Conservation (phyloP, 805 yeast genomes). For the Dipodascus albidus region DNA sequence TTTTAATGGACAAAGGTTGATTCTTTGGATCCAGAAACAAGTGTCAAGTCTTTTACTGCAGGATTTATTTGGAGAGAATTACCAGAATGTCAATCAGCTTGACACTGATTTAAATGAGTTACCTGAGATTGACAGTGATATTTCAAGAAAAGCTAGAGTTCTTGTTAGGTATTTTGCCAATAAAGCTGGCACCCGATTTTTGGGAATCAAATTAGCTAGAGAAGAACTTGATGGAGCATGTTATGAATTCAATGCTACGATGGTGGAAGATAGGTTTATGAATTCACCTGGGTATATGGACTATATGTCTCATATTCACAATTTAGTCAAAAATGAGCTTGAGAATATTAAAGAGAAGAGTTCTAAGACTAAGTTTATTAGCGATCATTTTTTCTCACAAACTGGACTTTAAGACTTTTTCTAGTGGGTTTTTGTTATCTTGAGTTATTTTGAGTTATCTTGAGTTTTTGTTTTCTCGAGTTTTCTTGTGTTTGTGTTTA, state of each 20-base stretch:
- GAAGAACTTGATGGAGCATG: conserved; percentile 54
- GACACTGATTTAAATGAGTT: conserved; percentile 43
- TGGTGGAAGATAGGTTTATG: conserved; percentile 63
- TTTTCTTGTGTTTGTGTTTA: background rate
- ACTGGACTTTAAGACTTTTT: background rate
- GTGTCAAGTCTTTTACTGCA: conserved; percentile 55
- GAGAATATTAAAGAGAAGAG: conserved; percentile 10
- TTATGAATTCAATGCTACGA: conserved; percentile 40
- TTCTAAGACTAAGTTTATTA: background rate
- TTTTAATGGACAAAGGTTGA: conserved; percentile 52
- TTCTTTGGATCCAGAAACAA: conserved; percentile 57
- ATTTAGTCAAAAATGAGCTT: conserved; percentile 24
- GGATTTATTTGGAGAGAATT: conserved; percentile 62
- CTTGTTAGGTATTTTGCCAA: conserved; percentile 45
- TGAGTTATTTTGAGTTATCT: too few relatives aligned
- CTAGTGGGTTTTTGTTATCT: background rate
- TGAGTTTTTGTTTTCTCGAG: too few relatives aligned
- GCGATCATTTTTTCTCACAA: background rate
- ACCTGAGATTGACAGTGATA: conserved; percentile 58
- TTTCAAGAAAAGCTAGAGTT: conserved; percentile 57
- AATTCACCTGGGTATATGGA: conserved; percentile 54
- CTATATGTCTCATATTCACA: conserved; percentile 58
- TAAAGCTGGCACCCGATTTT: conserved; percentile 28
- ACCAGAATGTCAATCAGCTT: conserved; percentile 30
- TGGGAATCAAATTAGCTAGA: conserved; percentile 50